Evolutionary conservation across 2,329 filamentous ascomycete genomes (phyloP).

Genomic region (Clonostachys solani): DNA sequence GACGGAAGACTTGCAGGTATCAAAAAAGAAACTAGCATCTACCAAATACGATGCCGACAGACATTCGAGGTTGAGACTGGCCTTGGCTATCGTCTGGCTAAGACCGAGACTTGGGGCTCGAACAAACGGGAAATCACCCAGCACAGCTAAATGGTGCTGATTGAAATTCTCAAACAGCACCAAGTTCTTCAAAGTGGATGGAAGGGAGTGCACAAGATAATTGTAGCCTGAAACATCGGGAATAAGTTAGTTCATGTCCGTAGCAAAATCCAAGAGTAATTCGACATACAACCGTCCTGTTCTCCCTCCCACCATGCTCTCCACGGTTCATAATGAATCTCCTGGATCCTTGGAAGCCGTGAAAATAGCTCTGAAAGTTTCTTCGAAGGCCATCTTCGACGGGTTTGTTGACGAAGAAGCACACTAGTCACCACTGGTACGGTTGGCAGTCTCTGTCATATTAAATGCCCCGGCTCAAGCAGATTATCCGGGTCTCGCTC

Average conservation of each 20-base stretch:
- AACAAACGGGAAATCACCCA: conserved; percentile 5
- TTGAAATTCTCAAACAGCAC: conserved; percentile 20
- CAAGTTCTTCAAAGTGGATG: background rate
- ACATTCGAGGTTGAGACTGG: conserved; percentile 17
- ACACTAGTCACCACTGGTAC: conserved; percentile 23
- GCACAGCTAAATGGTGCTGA: conserved; percentile 11
- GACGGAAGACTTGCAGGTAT: conserved; percentile 11
- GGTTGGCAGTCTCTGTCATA: conserved; percentile 22
- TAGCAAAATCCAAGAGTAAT: too few relatives aligned
- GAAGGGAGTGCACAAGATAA: conserved; percentile 4
- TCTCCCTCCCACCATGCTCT: conserved; percentile 14
- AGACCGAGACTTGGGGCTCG: conserved; percentile 13
- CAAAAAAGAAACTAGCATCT: conserved; percentile 23
- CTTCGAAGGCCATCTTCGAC: conserved; percentile 23
- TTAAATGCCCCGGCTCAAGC: too few relatives aligned
- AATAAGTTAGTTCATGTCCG: too few relatives aligned
- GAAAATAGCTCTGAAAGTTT: conserved; percentile 23
- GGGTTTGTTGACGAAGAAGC: conserved; percentile 29
- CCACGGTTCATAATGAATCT: conserved; percentile 32
- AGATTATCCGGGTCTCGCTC: too few relatives aligned
- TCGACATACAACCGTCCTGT: too few relatives aligned
- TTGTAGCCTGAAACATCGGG: too few relatives aligned
- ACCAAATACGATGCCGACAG: conserved; percentile 24
- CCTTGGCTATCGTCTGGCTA: conserved; percentile 17
- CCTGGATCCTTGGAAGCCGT: conserved; percentile 24